Percentiles rank a stretch among this genome's conserved stretches.
Evolutionary conservation across 2,329 filamentous ascomycete genomes (phyloP).

Genomic region (Amauroascus verrucosus): DNA sequence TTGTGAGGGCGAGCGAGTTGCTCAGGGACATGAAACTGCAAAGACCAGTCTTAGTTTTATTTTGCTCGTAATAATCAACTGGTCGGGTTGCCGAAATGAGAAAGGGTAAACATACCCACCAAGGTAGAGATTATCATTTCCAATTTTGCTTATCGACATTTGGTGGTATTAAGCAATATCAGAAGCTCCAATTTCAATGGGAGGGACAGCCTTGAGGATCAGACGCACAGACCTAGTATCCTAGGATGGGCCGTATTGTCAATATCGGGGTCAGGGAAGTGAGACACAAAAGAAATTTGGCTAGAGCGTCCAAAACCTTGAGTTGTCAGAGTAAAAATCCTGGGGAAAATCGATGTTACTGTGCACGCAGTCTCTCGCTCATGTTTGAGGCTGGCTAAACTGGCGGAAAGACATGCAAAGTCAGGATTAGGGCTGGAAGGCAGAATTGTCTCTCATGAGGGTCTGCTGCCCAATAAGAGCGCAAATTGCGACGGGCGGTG

Average conservation of each 20-base stretch:
- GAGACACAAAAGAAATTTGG: too few relatives aligned
- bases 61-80: not conserved
- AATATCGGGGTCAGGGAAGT: not conserved
- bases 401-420: not conserved
- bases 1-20: constrained; percentile 57
- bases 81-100: not conserved
- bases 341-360: too few relatives aligned
- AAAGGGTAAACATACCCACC: constrained; percentile 51
- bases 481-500: not conserved
- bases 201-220: not conserved
- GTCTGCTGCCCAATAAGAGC: not conserved
- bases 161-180: not conserved
- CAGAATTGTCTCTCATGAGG: too few relatives aligned
- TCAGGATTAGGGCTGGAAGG: not conserved
- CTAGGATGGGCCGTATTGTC: not conserved
- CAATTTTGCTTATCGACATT: constrained; percentile 53
- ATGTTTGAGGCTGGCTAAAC: not conserved
- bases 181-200: not conserved
- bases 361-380: too few relatives aligned
- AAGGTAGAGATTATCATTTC: constrained; percentile 63
- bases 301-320: too few relatives aligned
- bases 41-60: too few relatives aligned
- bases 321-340: too few relatives aligned
- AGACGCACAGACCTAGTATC: not conserved
- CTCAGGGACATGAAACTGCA: constrained; percentile 67